phyloP scores from a whole-genome alignment of 2,329 filamentous ascomycete genomes.

The Xylariaceae sp. region DNA sequence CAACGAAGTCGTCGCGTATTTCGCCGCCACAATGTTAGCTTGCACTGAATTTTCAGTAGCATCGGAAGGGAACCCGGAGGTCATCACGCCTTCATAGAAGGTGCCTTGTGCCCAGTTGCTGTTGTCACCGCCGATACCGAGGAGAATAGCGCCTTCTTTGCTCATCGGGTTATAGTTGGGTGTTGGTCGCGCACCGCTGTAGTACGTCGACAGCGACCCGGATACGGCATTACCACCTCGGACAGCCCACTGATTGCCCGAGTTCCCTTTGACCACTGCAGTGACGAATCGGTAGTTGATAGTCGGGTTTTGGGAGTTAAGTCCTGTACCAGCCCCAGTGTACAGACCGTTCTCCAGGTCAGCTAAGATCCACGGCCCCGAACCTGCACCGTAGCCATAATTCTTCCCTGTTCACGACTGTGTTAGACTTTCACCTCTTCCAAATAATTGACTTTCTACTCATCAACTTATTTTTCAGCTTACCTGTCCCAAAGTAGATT shows the following conservation, averaged over 20 bases:
- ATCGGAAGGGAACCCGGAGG: conserved; percentile 57
- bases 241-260: conserved; percentile 57
- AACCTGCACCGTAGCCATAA: conserved; percentile 57
- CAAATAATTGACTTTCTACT: too few relatives aligned
- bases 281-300: conserved; percentile 56
- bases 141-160: conserved; percentile 63
- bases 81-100: conserved; percentile 65
- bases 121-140: conserved; percentile 67
- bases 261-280: conserved; percentile 52
- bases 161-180: conserved; percentile 59
- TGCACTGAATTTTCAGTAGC: conserved; percentile 56
- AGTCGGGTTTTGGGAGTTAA: conserved; percentile 52
- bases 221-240: conserved; percentile 55
- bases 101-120: conserved; percentile 57
- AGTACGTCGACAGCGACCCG: conserved; percentile 55
- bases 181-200: conserved; percentile 51
- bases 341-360: conserved; percentile 67
- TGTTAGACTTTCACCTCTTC: too few relatives aligned
- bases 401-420: conserved; percentile 8
- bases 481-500: conserved; percentile 60
- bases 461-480: too few relatives aligned
- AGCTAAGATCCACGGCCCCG: conserved; percentile 65
- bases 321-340: conserved; percentile 44
- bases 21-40: conserved; percentile 58
- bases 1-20: conserved; percentile 47